These are phyloP conservation scores for Sphagnurus paluster DNA, from an alignment of 1,284 basidiomycete species.

Conservation along the genomic window DNA sequence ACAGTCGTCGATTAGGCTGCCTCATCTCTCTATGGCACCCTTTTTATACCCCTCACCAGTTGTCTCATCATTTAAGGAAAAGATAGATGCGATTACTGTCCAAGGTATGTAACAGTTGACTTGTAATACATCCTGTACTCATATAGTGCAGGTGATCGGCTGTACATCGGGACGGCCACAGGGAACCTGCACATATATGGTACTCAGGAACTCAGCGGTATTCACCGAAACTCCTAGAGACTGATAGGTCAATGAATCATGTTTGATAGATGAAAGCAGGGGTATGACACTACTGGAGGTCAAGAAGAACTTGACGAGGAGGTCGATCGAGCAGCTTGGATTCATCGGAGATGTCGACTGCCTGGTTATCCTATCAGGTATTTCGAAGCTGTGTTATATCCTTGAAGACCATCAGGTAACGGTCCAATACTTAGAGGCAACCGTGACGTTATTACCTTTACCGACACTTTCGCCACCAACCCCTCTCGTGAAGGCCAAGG, in stretches of 20 bases:
- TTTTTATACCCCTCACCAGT: conserved; percentile 36
- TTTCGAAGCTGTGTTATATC: conserved; percentile 21
- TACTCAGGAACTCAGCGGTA: conserved; percentile 42
- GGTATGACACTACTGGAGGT: conserved; percentile 55
- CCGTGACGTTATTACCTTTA: conserved; percentile 63
- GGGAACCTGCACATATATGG: conserved; percentile 72
- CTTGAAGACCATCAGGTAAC: background rate
- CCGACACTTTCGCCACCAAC: conserved; percentile 70
- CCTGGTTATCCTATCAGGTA: conserved; percentile 81
- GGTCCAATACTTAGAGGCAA: conserved; percentile 52
- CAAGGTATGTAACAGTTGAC: conserved; percentile 40
- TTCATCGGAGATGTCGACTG: conserved; percentile 83
- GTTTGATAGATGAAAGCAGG: conserved; percentile 26
- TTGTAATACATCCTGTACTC: background rate
- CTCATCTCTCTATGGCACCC: conserved; percentile 40
- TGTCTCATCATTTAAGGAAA: conserved; percentile 46
- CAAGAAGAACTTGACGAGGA: conserved; percentile 64
- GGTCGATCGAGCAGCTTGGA: conserved; percentile 84
- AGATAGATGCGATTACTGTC: conserved; percentile 44
- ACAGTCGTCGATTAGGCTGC: no score
- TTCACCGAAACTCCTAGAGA: conserved; percentile 8
- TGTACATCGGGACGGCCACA: conserved; percentile 75
- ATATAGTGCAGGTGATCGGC: conserved; percentile 56
- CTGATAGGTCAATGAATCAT: background rate
- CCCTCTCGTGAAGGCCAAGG: conserved; percentile 70